A percentile compares a stretch with the other conserved stretches of the same genome.
Conservation (phyloP, 2,329 filamentous ascomycete species). For the Neoarthrinium moseri region DNA sequence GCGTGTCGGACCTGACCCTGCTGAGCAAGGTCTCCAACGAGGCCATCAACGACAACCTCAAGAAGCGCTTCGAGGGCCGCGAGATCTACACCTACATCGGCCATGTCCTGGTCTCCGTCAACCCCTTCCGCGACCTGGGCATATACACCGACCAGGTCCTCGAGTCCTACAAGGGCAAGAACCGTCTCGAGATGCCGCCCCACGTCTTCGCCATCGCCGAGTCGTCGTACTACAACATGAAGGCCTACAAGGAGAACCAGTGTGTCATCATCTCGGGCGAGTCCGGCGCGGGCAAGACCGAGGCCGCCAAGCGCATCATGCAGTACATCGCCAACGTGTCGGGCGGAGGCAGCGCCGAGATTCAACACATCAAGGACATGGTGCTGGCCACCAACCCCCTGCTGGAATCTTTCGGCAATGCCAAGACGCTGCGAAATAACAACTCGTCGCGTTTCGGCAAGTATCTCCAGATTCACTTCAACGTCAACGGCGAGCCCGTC, state of each 20-base stretch:
- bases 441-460: constrained; percentile 99
- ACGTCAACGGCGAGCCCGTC: constrained; percentile 83
- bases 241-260: constrained; percentile 97
- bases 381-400: constrained; percentile 96
- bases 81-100: constrained; percentile 99
- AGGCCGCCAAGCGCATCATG: constrained; percentile 98
- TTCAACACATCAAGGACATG: constrained; percentile 98
- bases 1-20: constrained; percentile 94
- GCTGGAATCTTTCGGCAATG: constrained; percentile 96
- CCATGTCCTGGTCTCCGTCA: constrained; percentile 98
- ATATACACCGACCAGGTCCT: constrained; percentile 97
- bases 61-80: constrained; percentile 94
- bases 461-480: constrained; percentile 97
- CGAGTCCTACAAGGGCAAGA: constrained; percentile 94
- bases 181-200: constrained; percentile 89
- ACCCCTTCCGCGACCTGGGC: constrained; percentile 94
- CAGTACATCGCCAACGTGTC: constrained; percentile 99
- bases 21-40: constrained; percentile 99
- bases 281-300: constrained; percentile 96
- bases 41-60: constrained; percentile 98
- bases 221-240: constrained; percentile 98
- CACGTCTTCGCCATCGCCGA: constrained; percentile 97
- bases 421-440: constrained; percentile 96
- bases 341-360: constrained; percentile 78
- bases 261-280: constrained; percentile 99